Evolutionary conservation across 371 early-diverging fungal species (phyloP), one percentile per base, ranked within the genome.

Genomic region (Funneliformis caledonium): DNA sequence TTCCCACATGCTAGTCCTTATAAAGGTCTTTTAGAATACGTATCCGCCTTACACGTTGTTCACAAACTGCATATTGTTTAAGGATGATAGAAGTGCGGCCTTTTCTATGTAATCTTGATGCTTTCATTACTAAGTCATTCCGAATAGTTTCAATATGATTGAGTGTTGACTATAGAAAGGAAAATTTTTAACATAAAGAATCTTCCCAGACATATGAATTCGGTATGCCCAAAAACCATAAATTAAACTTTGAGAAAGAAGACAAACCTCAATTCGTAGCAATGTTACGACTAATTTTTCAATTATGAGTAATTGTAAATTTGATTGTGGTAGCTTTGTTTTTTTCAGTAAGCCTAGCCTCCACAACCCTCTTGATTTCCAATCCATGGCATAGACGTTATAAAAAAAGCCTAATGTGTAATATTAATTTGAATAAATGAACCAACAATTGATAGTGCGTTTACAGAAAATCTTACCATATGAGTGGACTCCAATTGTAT

Each of bases 321-420:
- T 22, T 22, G 75, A 59, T 61, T 75, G 75, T 22, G 75, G 75
- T 11, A 75, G 60, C 33, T 60, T 75, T 2, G 16, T 56, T 75
- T 52, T 60, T 75, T 75, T 52, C 5, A 75, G 60, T 59, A 75
- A 43, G 19, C 60, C 60, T 31, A 75, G 47, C 10, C 37, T 22
- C 75, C 75, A 75, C 16, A 59, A 22, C 9, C 37, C 37, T 60
- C 59, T 75, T 4, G 60, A 52, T 42, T 61, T 75, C 75, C 75
- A 75, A 60, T 75, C 75, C 33, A 75, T 75, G 9, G 60, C 75
- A 75, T 75, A 75, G 11, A 75, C 75, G 56, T 75, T 75, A 43
- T 75, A 75, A 59, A 22, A 26, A 37, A 31, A 75, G 5, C 75
- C 60, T 75, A 59, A 37, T 22, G 59, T 75, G 37, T 61, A 31